Conservation (phyloP, 345 rosid genomes). For the Syzygium jambos region DNA sequence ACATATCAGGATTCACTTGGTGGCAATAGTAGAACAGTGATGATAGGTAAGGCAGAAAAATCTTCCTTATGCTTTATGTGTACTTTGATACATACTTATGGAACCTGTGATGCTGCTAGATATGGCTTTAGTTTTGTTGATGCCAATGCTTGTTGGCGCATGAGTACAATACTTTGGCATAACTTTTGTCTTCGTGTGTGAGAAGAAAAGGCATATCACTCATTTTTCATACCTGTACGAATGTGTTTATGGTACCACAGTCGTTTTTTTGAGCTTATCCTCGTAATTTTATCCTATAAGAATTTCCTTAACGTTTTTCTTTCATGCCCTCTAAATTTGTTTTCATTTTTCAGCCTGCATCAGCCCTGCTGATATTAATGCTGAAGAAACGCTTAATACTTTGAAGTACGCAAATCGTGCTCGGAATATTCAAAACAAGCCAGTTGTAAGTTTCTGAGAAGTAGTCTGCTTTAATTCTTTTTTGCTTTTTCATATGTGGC, state of each 20-base stretch:
- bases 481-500: background rate
- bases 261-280: background rate
- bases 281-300: background rate
- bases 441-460: slow-evolving; percentile 60
- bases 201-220: background rate
- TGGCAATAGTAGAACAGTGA: slow-evolving; percentile 97
- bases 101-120: background rate
- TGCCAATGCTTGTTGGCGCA: background rate
- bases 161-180: background rate
- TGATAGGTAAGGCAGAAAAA: slow-evolving; percentile 66
- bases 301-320: background rate
- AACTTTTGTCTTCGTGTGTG: background rate
- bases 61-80: background rate
- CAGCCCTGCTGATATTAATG: slow-evolving; percentile 98
- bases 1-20: slow-evolving; percentile 93
- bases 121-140: background rate
- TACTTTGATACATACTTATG: background rate
- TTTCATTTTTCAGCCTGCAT: slow-evolving; percentile 65
- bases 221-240: background rate
- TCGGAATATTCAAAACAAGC: slow-evolving; percentile 94
- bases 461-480: background rate
- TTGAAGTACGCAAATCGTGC: slow-evolving; percentile 99
- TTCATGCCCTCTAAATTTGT: background rate
- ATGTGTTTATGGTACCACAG: background rate
- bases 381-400: slow-evolving; percentile 96